Evolutionary conservation across 2,329 filamentous ascomycete genomes (phyloP).

Genomic region (Ophiognomonia clavigignenti-juglandacearum): DNA sequence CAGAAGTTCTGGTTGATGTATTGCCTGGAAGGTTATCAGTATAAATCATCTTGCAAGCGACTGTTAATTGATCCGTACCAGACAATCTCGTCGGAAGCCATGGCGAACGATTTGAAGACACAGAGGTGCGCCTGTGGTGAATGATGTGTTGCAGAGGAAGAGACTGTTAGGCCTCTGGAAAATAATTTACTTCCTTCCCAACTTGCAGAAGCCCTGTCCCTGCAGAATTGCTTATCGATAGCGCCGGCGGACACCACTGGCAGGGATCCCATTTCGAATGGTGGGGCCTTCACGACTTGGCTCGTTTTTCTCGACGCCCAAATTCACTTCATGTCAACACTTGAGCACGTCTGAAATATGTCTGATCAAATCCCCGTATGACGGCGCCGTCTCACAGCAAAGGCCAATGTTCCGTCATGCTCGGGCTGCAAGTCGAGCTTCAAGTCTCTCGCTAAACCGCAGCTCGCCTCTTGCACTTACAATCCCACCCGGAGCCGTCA

Average conservation of each 20-base stretch:
- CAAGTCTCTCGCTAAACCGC: background rate
- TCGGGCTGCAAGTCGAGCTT: conserved; percentile 11
- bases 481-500: background rate
- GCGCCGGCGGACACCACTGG: background rate
- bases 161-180: conserved; percentile 12
- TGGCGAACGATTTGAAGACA: conserved; percentile 32
- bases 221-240: conserved; percentile 15
- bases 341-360: background rate
- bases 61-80: conserved; percentile 54
- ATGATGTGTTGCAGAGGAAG: conserved; percentile 5
- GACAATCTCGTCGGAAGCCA: conserved; percentile 93
- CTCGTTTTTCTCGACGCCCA: too few relatives aligned
- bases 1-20: conserved; percentile 77
- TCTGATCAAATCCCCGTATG: background rate
- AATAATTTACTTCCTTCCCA: too few relatives aligned
- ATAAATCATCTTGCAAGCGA: conserved; percentile 91
- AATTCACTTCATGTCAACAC: too few relatives aligned
- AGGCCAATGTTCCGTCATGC: conserved; percentile 17
- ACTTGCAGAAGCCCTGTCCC: too few relatives aligned
- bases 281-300: background rate
- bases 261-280: conserved; percentile 7
- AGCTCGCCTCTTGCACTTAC: background rate
- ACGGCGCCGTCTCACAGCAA: background rate
- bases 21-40: conserved; percentile 1
- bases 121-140: too few relatives aligned